Evolutionary conservation across 1,284 basidiomycete species (phyloP).

Genomic region (Leccinum cinnamomeum): DNA sequence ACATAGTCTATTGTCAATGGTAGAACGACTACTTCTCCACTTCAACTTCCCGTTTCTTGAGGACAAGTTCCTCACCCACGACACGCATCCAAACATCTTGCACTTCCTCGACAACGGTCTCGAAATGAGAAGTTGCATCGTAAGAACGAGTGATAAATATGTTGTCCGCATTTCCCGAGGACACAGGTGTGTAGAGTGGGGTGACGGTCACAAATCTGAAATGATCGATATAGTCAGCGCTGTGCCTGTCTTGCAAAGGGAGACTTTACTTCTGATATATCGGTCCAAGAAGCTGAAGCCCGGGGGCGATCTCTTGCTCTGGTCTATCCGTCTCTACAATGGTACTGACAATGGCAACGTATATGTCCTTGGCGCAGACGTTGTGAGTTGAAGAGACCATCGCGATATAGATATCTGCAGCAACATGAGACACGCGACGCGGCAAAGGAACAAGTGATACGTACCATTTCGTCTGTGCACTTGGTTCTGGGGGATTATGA

Average conservation of each 20-base stretch:
- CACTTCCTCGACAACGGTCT: slow-evolving; percentile 96
- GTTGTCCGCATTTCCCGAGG: slow-evolving; percentile 78
- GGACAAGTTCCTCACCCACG: slow-evolving; percentile 68
- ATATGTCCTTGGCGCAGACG: slow-evolving; percentile 93
- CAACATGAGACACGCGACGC: slow-evolving; percentile 9
- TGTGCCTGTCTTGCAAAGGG: not conserved
- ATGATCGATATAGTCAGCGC: slow-evolving; percentile 12
- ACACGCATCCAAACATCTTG: slow-evolving; percentile 91
- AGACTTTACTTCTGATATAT: slow-evolving; percentile 86
- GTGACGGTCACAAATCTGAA: slow-evolving; percentile 87
- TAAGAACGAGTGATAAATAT: slow-evolving; percentile 98
- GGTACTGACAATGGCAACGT: slow-evolving; percentile 97
- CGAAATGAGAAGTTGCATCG: slow-evolving; percentile 98
- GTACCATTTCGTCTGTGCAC: slow-evolving; percentile 90
- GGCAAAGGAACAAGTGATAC: slow-evolving; percentile 29
- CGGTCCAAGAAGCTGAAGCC: slow-evolving; percentile 88
- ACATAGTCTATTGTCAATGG: slow-evolving; percentile 7
- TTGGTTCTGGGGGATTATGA: slow-evolving; percentile 99
- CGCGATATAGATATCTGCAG: slow-evolving; percentile 95
- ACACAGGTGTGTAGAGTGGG: slow-evolving; percentile 88
- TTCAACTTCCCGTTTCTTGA: slow-evolving; percentile 82
- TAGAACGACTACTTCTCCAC: slow-evolving; percentile 49
- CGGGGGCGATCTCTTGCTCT: slow-evolving; percentile 90
- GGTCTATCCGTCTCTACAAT: slow-evolving; percentile 96
- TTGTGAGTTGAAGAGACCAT: slow-evolving; percentile 97